These are phyloP conservation scores for Cucumis variabilis DNA, from an alignment of 331 rosid species.

Conservation along the genomic window DNA sequence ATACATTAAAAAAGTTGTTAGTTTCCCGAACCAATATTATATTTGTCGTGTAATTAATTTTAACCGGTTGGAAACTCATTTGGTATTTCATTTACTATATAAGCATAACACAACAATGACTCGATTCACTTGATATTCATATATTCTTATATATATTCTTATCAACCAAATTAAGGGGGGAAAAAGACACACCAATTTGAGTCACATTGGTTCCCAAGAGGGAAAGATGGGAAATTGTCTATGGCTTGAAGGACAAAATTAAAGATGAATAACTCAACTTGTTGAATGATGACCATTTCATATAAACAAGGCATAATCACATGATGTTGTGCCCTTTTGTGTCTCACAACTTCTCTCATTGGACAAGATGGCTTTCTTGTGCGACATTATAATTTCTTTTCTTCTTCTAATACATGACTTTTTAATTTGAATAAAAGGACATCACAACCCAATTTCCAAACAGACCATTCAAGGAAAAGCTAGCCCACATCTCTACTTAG, in stretches of 20 bases:
- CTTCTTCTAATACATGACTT: background rate
- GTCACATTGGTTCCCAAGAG: background rate
- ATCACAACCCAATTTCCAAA: constrained; percentile 7
- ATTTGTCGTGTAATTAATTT: too few relatives aligned
- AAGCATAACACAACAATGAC: too few relatives aligned
- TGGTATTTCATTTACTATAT: too few relatives aligned
- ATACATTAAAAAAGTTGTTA: too few relatives aligned
- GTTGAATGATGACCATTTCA: background rate
- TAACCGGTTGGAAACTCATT: too few relatives aligned
- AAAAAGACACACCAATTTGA: background rate
- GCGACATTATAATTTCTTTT: background rate
- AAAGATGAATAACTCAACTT: background rate
- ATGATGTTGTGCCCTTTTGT: background rate
- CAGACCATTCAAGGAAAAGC: too few relatives aligned
- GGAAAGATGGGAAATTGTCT: constrained; percentile 5
- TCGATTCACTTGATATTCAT: too few relatives aligned
- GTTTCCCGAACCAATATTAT: too few relatives aligned
- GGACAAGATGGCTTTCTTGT: background rate
- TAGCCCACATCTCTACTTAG: background rate
- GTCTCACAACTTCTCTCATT: background rate
- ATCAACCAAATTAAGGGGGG: too few relatives aligned
- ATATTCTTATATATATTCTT: too few relatives aligned
- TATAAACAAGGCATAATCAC: background rate
- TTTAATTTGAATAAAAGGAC: background rate
- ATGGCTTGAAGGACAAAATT: background rate